Percentiles rank a stretch among this genome's conserved stretches.
Conservation (phyloP, 192 early-diverging fungal genomes). For the Thoreauomyces humboldtii region DNA sequence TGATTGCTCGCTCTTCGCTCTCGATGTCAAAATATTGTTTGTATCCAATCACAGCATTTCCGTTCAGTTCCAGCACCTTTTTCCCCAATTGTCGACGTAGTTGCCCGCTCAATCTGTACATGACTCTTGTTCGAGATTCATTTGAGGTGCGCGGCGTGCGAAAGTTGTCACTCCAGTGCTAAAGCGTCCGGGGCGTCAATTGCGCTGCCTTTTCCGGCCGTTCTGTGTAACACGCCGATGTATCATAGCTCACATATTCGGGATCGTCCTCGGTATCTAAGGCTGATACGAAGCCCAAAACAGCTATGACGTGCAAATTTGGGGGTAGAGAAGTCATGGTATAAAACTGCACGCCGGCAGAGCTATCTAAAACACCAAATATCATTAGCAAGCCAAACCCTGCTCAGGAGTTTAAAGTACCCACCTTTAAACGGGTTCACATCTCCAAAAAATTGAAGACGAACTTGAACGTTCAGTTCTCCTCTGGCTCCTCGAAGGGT, state of each 20-base stretch:
- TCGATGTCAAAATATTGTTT: constrained; percentile 77
- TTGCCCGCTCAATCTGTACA: constrained; percentile 68
- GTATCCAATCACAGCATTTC: constrained; percentile 72
- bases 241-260: constrained; percentile 70
- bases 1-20: constrained; percentile 67
- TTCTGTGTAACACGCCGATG: too few relatives aligned
- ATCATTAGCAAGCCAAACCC: neutral
- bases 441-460: constrained; percentile 78
- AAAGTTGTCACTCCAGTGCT: constrained; percentile 77
- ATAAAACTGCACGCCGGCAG: constrained; percentile 62
- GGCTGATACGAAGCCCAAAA: constrained; percentile 73
- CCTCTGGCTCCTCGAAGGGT: constrained; percentile 71
- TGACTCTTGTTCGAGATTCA: constrained; percentile 66
- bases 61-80: constrained; percentile 70
- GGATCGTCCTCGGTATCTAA: constrained; percentile 71
- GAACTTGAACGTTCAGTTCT: constrained; percentile 69
- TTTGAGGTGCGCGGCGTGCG: constrained; percentile 76
- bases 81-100: constrained; percentile 70
- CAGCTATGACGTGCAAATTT: constrained; percentile 47
- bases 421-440: constrained; percentile 75
- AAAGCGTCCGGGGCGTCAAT: too few relatives aligned
- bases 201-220: too few relatives aligned
- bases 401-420: neutral
- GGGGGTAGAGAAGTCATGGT: constrained; percentile 56
- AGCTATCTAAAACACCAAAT: constrained; percentile 21